Percentiles rank a stretch among this genome's conserved stretches.
Evolutionary conservation across 345 rosid species (phyloP).

Genomic region (Nasturtium officinale): DNA sequence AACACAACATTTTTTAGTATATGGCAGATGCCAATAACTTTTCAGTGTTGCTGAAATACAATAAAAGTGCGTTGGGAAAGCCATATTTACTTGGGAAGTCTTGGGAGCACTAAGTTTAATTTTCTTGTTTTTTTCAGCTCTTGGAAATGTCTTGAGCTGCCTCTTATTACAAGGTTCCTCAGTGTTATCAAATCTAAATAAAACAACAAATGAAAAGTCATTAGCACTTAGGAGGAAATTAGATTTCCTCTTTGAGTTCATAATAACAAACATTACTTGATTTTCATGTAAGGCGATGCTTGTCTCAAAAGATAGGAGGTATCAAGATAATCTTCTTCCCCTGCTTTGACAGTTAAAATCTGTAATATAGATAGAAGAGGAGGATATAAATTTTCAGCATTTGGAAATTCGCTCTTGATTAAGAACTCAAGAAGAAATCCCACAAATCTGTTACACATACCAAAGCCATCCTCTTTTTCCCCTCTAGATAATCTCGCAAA

Average conservation of each 20-base stretch:
- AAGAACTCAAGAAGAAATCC: constrained; percentile 17
- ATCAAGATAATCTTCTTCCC: constrained; percentile 81
- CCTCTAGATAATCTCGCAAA: constrained; percentile 85
- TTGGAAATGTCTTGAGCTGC: constrained; percentile 48
- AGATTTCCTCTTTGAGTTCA: constrained; percentile 17
- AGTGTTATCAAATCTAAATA: constrained; percentile 62
- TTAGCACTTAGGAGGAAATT: constrained; percentile 14
- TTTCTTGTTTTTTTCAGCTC: constrained; percentile 58
- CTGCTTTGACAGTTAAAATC: constrained; percentile 82
- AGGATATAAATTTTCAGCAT: not conserved
- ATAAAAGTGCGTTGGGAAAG: constrained; percentile 9
- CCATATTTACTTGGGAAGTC: constrained; percentile 48
- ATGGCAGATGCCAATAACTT: not conserved
- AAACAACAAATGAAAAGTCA: constrained; percentile 9
- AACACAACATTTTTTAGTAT: constrained; percentile 2
- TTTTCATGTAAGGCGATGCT: constrained; percentile 87
- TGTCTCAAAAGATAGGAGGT: constrained; percentile 71
- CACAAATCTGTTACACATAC: constrained; percentile 48
- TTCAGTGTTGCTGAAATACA: not conserved
- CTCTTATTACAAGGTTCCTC: constrained; percentile 69
- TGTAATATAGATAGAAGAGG: constrained; percentile 37
- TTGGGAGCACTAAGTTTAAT: constrained; percentile 52
- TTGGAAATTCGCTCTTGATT: not conserved
- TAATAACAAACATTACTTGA: constrained; percentile 54
- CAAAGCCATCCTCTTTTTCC: constrained; percentile 88